Conservation (phyloP, 768 basidiomycete species). For the Boletus insuetus region DNA sequence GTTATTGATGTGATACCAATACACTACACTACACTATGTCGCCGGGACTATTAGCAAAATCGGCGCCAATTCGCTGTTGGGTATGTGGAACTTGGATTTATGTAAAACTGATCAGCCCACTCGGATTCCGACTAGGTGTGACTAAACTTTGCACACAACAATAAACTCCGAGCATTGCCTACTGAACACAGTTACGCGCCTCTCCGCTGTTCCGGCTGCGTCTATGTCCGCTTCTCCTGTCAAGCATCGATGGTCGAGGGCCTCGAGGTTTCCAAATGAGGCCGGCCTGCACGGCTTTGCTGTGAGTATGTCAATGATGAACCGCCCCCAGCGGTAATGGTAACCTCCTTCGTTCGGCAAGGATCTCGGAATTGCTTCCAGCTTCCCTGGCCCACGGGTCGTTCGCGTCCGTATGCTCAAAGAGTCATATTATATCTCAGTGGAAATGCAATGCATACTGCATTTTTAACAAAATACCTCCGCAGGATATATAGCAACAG, state of each 20-base stretch:
- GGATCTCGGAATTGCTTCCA: not conserved
- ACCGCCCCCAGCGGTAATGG: not conserved
- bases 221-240: not conserved
- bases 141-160: no score
- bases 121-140: no score
- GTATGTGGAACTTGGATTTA: no score
- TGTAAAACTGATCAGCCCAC: no score
- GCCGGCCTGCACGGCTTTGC: not conserved
- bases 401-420: not conserved
- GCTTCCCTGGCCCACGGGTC: not conserved
- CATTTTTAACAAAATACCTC: not conserved
- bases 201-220: not conserved
- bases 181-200: not conserved
- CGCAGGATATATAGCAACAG: not conserved
- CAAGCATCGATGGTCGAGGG: not conserved
- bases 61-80: no score
- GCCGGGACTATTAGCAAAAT: no score
- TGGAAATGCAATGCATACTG: not conserved
- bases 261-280: no score
- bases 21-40: no score
- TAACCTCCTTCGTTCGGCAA: not conserved
- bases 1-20: no score
- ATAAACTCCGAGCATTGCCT: no score
- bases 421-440: not conserved
- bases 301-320: not conserved